Evolutionary conservation across 305 asterid genomes (phyloP), one percentile per base, ranked within the genome.

Genomic region (Solanum hybrid): DNA sequence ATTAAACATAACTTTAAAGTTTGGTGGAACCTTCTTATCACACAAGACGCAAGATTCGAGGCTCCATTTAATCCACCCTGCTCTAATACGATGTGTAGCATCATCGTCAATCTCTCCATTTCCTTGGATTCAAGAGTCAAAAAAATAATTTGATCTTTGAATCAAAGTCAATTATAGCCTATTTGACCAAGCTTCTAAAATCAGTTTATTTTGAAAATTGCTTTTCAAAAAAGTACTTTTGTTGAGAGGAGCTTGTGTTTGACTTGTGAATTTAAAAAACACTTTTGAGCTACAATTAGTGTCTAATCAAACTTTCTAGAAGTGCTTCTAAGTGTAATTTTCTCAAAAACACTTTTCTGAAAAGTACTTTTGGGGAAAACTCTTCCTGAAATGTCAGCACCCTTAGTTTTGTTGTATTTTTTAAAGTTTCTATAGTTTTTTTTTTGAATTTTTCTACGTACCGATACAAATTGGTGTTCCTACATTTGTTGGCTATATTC

Each of bases 301-400:
- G 32, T 11, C 15, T 10, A 13, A 72, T 72, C 78, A 72, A 26
- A 26, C 33, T 72, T 72, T 70, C 29, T 26, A 72, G 1, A 72
- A 72, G 78, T 24, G 33, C 33, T 72, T 26, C 32, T 70, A 11
- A 72, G 20, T 72, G 78, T 72, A 26, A 11, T 26, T 72, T 72
- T 10, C 33, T 72, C 2, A 11, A 72, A 26, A 24, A 72, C 32
- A 72, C 32, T 72, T 70, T 26, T 26, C 78, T 24, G 11, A 26
- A 72, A 5, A 2, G 32, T 72, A 72, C 78, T 26, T 72, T 72
- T 72, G 33, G 78, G 78, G 33, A 72, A 72, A 72, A 72, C 36
- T 82, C 70, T 57, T 57, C 87, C 87, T 82, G 37, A 83, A 83
- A 83, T 83, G 87, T 41, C 87, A 73, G 79, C 17, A 73, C 79